Percentiles rank a stretch among this genome's conserved stretches.
Conservation (phyloP, 208 protist species). For the Leishmania mexicana region DNA sequence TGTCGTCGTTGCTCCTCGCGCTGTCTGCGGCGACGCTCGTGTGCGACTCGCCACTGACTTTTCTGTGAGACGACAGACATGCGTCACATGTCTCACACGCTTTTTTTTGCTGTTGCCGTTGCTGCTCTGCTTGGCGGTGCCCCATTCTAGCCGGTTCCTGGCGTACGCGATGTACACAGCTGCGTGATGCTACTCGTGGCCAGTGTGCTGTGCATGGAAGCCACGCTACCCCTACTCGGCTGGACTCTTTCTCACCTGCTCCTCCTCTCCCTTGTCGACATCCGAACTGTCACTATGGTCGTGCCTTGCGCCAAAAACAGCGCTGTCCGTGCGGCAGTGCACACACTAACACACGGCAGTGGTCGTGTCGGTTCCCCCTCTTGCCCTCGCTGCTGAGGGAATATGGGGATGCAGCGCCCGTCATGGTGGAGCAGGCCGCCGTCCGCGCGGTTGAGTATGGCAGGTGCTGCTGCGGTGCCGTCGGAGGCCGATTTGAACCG, state of each 20-base stretch:
- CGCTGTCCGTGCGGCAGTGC: not conserved
- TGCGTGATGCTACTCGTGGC: not conserved
- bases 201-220: not conserved
- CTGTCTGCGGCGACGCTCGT: not conserved
- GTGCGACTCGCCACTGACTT: not conserved
- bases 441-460: slow-evolving; percentile 12
- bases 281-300: too few relatives aligned
- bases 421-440: slow-evolving; percentile 2
- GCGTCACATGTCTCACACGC: not conserved
- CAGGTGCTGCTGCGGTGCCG: not conserved
- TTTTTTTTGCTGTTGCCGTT: too few relatives aligned
- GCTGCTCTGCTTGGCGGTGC: not conserved
- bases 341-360: not conserved
- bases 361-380: not conserved
- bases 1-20: not conserved
- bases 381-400: not conserved
- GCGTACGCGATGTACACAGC: not conserved
- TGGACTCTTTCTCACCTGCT: not conserved
- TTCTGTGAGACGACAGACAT: not conserved
- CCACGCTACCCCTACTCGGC: not conserved
- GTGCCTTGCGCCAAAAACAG: not conserved
- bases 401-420: slow-evolving; percentile 5
- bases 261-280: not conserved
- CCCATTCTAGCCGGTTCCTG: not conserved
- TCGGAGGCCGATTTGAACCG: slow-evolving; percentile 21